Evolutionary conservation across 1,139 yeast genomes (phyloP).

Genomic region (Candida pseudoviswanathii): DNA sequence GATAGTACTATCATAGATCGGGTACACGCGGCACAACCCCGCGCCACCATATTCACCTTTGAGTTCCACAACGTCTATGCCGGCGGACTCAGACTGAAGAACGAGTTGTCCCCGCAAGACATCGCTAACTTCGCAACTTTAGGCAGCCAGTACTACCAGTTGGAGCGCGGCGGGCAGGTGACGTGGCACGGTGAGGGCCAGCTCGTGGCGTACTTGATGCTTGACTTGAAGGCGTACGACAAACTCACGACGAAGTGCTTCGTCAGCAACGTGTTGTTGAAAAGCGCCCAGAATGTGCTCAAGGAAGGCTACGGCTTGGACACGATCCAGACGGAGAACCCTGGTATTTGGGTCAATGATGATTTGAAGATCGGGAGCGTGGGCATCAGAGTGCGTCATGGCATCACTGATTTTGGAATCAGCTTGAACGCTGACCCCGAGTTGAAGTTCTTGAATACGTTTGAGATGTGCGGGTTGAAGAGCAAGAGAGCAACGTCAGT

Average conservation of each 20-base stretch:
- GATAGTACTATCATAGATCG: conserved; percentile 29
- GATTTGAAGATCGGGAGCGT: conserved; percentile 82
- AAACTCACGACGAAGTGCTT: conserved; percentile 72
- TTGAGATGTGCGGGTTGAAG: conserved; percentile 86
- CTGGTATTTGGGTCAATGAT: conserved; percentile 78
- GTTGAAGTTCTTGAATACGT: conserved; percentile 64
- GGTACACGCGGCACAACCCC: conserved; percentile 49
- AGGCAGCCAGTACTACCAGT: conserved; percentile 56
- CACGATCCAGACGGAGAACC: conserved; percentile 59
- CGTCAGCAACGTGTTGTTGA: conserved; percentile 68
- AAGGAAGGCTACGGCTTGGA: conserved; percentile 44
- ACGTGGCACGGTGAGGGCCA: conserved; percentile 98
- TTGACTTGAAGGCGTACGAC: conserved; percentile 68
- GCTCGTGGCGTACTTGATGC: conserved; percentile 77
- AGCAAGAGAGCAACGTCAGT: conserved; percentile 49
- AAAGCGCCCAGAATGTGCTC: conserved; percentile 59
- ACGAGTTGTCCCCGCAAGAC: conserved; percentile 38
- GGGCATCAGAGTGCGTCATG: conserved; percentile 84
- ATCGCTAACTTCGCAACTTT: conserved; percentile 41
- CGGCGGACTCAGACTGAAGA: conserved; percentile 80
- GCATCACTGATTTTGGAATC: conserved; percentile 87
- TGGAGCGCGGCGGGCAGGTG: conserved; percentile 94
- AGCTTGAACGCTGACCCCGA: conserved; percentile 81
- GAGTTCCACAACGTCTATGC: conserved; percentile 86
- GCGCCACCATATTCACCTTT: conserved; percentile 70